These are phyloP conservation scores for Hymenoscyphus albidus DNA, from an alignment of 2,329 filamentous ascomycete genomes.

Conservation along the genomic window DNA sequence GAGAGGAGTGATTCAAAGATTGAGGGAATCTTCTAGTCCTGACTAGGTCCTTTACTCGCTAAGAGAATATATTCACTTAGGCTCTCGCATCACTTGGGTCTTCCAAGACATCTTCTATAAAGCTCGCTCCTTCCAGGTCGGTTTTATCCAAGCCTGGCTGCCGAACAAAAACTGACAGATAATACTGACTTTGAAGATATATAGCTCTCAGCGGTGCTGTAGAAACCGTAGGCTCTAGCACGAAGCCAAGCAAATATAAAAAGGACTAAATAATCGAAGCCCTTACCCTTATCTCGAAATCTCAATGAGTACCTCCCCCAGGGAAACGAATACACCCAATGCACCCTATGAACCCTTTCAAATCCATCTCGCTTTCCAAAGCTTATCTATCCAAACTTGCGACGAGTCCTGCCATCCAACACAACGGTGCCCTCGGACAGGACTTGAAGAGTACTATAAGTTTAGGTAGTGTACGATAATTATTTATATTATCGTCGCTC, in stretches of 20 bases:
- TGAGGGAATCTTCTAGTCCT: background rate
- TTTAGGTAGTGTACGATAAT: too few relatives aligned
- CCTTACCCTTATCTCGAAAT: background rate
- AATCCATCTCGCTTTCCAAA: background rate
- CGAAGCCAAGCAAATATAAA: background rate
- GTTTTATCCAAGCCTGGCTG: background rate
- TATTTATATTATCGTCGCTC: too few relatives aligned
- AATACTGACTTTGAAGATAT: background rate
- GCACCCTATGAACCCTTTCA: background rate
- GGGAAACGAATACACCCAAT: background rate
- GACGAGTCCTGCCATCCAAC: background rate
- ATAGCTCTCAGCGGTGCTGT: background rate
- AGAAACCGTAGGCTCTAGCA: background rate
- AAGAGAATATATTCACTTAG: background rate
- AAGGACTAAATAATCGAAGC: background rate
- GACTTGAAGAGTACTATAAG: too few relatives aligned
- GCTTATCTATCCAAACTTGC: background rate
- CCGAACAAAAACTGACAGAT: background rate
- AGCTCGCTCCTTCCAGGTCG: background rate
- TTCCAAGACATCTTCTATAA: background rate
- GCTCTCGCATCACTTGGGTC: background rate
- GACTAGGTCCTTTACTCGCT: background rate
- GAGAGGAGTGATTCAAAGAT: background rate
- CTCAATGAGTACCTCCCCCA: background rate
- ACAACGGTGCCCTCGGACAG: background rate